Conservation (phyloP, 2,329 filamentous ascomycete species). For the Neonectria coccinea region DNA sequence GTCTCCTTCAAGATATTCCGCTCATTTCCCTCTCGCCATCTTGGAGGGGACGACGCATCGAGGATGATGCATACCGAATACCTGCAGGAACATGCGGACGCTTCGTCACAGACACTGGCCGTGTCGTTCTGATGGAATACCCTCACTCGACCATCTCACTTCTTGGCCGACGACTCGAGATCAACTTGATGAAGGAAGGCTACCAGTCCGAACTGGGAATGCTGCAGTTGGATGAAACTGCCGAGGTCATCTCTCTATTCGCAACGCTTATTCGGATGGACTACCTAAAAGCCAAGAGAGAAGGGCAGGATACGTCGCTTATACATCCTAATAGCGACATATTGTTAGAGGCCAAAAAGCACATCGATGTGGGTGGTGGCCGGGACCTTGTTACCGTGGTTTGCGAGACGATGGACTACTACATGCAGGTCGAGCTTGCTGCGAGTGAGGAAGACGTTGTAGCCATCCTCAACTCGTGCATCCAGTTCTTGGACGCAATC, state of each 20-base stretch:
- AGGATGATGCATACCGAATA: constrained; percentile 69
- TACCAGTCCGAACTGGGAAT: constrained; percentile 64
- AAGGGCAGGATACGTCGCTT: constrained; percentile 48
- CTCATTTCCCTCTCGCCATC: constrained; percentile 67
- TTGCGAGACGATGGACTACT: constrained; percentile 84
- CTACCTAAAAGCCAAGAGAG: constrained; percentile 51
- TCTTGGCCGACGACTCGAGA: constrained; percentile 80
- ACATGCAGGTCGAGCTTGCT: constrained; percentile 67
- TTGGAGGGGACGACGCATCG: constrained; percentile 57
- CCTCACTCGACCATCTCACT: constrained; percentile 84
- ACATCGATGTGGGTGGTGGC: constrained; percentile 62
- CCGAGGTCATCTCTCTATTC: constrained; percentile 80
- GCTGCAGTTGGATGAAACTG: constrained; percentile 70
- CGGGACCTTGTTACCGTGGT: constrained; percentile 85
- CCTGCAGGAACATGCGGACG: constrained; percentile 74
- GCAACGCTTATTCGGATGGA: constrained; percentile 74
- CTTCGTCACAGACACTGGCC: constrained; percentile 82
- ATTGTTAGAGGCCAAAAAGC: constrained; percentile 66
- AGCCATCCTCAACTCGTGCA: constrained; percentile 74
- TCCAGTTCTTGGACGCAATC: constrained; percentile 82
- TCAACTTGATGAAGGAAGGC: constrained; percentile 69
- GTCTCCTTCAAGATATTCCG: constrained; percentile 72
- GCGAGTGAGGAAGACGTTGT: constrained; percentile 74
- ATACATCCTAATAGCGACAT: constrained; percentile 55
- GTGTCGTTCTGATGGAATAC: constrained; percentile 81